phyloP scores from a whole-genome alignment of 768 basidiomycete genomes.

The Boletus vinaceobasis region DNA sequence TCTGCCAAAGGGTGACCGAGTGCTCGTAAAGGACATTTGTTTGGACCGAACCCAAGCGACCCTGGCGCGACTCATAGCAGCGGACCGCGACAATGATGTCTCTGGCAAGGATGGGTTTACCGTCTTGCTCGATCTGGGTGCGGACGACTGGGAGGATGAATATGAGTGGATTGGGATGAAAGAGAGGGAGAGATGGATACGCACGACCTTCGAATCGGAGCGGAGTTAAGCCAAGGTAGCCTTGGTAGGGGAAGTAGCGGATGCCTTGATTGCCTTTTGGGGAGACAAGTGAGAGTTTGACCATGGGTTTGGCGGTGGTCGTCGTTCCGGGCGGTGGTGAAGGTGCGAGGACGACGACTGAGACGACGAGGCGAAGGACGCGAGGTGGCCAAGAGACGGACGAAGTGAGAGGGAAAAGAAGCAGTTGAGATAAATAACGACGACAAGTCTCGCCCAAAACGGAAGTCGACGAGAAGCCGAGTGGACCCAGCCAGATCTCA shows the following conservation, averaged over 20 bases:
- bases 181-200: slow-evolving; percentile 25
- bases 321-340: slow-evolving; percentile 15
- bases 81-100: slow-evolving; percentile 71
- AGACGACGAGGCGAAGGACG: slow-evolving; percentile 15
- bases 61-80: slow-evolving; percentile 76
- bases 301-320: slow-evolving; percentile 43
- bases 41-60: slow-evolving; percentile 52
- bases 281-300: slow-evolving; percentile 64
- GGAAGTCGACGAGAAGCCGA: slow-evolving; percentile 33
- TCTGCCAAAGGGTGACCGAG: slow-evolving; percentile 65
- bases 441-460: slow-evolving; percentile 18
- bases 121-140: slow-evolving; percentile 68
- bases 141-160: slow-evolving; percentile 52
- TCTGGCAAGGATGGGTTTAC: slow-evolving; percentile 61
- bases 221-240: slow-evolving; percentile 79
- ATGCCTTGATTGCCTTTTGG: slow-evolving; percentile 67
- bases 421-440: slow-evolving; percentile 33
- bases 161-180: background rate
- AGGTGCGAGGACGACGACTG: slow-evolving; percentile 14
- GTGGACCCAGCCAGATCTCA: slow-evolving; percentile 25
- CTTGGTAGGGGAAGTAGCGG: slow-evolving; percentile 70
- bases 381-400: slow-evolving; percentile 11
- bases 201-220: slow-evolving; percentile 73
- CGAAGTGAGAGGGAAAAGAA: slow-evolving; percentile 28
- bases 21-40: slow-evolving; percentile 70